A percentile compares a stretch with the other conserved stretches of the same genome.
phyloP scores from a whole-genome alignment of 2,329 filamentous ascomycete species.

The Cryphonectria parasitica region DNA sequence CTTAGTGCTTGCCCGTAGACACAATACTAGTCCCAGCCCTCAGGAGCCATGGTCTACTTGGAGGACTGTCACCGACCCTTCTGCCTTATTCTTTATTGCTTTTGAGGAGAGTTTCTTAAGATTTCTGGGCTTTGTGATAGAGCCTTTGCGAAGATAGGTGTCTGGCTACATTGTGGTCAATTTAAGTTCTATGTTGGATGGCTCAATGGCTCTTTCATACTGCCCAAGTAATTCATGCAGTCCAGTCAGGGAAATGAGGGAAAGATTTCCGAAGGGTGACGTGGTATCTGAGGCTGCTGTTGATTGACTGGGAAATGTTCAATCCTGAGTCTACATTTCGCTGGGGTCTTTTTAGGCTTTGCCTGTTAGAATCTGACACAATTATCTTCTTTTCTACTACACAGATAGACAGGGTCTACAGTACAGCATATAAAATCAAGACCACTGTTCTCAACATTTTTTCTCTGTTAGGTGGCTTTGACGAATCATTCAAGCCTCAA shows the following conservation, averaged over 20 bases:
- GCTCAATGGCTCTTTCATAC: background rate
- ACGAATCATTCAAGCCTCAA: background rate
- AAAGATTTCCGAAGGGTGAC: background rate
- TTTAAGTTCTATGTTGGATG: background rate
- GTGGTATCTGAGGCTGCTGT: background rate
- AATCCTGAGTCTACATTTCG: background rate
- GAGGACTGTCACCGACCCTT: background rate
- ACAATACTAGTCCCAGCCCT: conserved; percentile 14
- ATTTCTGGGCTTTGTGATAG: conserved; percentile 11
- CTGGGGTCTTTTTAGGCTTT: background rate
- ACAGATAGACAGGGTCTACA: background rate
- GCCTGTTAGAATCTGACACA: background rate
- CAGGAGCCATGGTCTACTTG: background rate
- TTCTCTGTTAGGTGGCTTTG: background rate
- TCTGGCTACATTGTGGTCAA: conserved; percentile 6
- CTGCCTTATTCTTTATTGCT: background rate
- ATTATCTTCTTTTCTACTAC: background rate
- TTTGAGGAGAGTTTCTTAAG: background rate
- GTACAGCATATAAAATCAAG: background rate
- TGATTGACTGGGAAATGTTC: background rate
- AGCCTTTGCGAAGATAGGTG: conserved; percentile 2
- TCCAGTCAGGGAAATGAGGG: background rate
- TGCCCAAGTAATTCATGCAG: background rate
- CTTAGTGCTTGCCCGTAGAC: conserved; percentile 13
- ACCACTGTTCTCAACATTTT: background rate